Percentiles rank a stretch among this genome's conserved stretches.
Evolutionary conservation across 1,139 yeast species (phyloP).

Genomic region (Sugiyamaella neomexicana): DNA sequence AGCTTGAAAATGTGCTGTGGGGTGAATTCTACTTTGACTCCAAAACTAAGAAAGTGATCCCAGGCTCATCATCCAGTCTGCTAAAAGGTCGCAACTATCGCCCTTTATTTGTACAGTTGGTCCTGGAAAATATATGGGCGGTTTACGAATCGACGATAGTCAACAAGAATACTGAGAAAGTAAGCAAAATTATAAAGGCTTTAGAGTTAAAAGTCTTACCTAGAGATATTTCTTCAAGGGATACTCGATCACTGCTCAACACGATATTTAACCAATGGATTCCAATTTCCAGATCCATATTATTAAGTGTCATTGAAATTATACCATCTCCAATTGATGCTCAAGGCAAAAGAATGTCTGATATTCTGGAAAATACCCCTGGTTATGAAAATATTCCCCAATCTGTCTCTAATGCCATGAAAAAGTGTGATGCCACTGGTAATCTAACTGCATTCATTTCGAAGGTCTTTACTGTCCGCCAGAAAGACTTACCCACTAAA

Average conservation of each 20-base stretch:
- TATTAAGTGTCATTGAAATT: constrained; percentile 79
- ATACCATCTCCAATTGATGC: constrained; percentile 81
- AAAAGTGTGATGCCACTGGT: constrained; percentile 60
- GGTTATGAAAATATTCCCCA: constrained; percentile 53
- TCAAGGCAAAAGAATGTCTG: constrained; percentile 69
- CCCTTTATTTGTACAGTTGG: constrained; percentile 84
- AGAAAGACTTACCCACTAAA: constrained; percentile 66
- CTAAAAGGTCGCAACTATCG: constrained; percentile 55
- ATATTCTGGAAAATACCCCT: constrained; percentile 60
- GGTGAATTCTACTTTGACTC: constrained; percentile 91
- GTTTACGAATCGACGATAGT: constrained; percentile 71
- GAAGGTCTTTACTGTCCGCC: constrained; percentile 83
- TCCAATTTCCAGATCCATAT: constrained; percentile 83
- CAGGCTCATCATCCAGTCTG: constrained; percentile 43
- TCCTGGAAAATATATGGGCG: constrained; percentile 91
- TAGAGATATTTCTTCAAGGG: constrained; percentile 79
- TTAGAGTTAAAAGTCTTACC: constrained; percentile 68
- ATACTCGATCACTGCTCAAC: constrained; percentile 60
- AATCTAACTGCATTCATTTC: constrained; percentile 83
- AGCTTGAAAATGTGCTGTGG: constrained; percentile 87
- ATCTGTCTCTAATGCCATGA: constrained; percentile 56
- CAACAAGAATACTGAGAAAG: constrained; percentile 66
- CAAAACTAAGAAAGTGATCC: constrained; percentile 72
- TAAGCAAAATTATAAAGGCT: constrained; percentile 72
- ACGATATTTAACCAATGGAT: constrained; percentile 92